phyloP scores from a whole-genome alignment of 495 filamentous ascomycete species.

The Annulohypoxylon moriforme region DNA sequence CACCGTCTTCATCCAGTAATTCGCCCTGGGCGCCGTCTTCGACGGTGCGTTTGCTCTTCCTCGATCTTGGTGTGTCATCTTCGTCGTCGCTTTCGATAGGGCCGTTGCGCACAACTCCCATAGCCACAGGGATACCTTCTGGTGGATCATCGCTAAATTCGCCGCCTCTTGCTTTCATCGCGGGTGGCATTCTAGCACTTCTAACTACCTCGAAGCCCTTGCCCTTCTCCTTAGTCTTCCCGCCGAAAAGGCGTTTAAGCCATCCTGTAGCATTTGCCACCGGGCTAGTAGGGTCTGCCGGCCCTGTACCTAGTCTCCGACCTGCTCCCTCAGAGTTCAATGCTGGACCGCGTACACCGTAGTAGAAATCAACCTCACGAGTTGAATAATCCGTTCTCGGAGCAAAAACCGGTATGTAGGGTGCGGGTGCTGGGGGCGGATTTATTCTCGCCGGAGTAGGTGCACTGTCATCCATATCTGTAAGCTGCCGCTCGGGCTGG shows the following conservation, averaged over 20 bases:
- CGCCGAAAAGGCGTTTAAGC: slow-evolving; percentile 81
- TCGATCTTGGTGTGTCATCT: slow-evolving; percentile 50
- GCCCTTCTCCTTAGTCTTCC: slow-evolving; percentile 86
- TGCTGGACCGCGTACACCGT: slow-evolving; percentile 89
- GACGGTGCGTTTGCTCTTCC: slow-evolving; percentile 35
- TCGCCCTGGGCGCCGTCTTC: slow-evolving; percentile 52
- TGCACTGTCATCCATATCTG: slow-evolving; percentile 54
- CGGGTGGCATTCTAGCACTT: slow-evolving; percentile 76
- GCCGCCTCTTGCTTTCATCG: slow-evolving; percentile 65
- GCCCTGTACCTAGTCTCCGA: slow-evolving; percentile 89
- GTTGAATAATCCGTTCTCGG: slow-evolving; percentile 85
- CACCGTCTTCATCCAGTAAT: slow-evolving; percentile 59
- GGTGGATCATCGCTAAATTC: slow-evolving; percentile 66
- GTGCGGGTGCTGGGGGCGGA: slow-evolving; percentile 31
- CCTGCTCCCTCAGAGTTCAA: slow-evolving; percentile 81
- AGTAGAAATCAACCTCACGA: slow-evolving; percentile 94
- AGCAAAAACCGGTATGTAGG: slow-evolving; percentile 51
- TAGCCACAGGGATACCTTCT: slow-evolving; percentile 67
- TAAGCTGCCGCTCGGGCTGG: slow-evolving; percentile 47
- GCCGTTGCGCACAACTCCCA: slow-evolving; percentile 66
- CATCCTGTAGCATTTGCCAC: slow-evolving; percentile 89
- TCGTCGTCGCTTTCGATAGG: slow-evolving; percentile 70
- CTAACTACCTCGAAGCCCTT: slow-evolving; percentile 98
- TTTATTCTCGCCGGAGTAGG: slow-evolving; percentile 55
- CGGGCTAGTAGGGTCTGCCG: slow-evolving; percentile 92